Evolutionary conservation across 2,329 filamentous ascomycete genomes (phyloP).

Genomic region (Pseudopithomyces chartarum): DNA sequence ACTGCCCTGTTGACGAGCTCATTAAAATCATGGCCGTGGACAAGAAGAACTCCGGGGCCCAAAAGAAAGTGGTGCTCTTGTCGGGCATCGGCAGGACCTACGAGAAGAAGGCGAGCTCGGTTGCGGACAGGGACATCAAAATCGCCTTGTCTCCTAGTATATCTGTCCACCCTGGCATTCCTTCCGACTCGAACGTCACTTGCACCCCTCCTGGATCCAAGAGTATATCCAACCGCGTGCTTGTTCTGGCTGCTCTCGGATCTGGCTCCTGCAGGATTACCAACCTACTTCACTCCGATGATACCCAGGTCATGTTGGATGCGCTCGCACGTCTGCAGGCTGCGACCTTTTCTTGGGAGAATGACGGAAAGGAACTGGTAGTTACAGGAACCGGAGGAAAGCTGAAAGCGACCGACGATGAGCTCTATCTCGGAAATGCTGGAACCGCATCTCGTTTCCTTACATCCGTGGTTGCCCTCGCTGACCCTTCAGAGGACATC

Average conservation of each 20-base stretch:
- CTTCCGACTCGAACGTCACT: slow-evolving; percentile 67
- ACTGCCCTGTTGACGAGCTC: slow-evolving; percentile 83
- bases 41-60: slow-evolving; percentile 95
- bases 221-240: slow-evolving; percentile 93
- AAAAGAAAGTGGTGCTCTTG: slow-evolving; percentile 94
- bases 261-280: slow-evolving; percentile 84
- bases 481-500: slow-evolving; percentile 65
- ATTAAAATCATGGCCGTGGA: slow-evolving; percentile 95
- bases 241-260: slow-evolving; percentile 91
- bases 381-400: slow-evolving; percentile 90
- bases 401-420: slow-evolving; percentile 73
- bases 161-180: slow-evolving; percentile 73
- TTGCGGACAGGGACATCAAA: slow-evolving; percentile 83
- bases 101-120: slow-evolving; percentile 85
- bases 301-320: slow-evolving; percentile 95
- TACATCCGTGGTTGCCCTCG: slow-evolving; percentile 87
- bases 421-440: slow-evolving; percentile 93
- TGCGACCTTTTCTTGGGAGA: slow-evolving; percentile 90
- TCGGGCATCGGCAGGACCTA: slow-evolving; percentile 87
- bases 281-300: slow-evolving; percentile 93
- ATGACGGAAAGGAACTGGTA: slow-evolving; percentile 87
- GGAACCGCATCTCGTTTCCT: slow-evolving; percentile 95
- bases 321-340: slow-evolving; percentile 85
- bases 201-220: slow-evolving; percentile 95
- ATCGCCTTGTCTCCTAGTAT: slow-evolving; percentile 82